Evolutionary conservation across 192 early-diverging fungal species (phyloP).

Genomic region (Glomus cerebriforme): DNA sequence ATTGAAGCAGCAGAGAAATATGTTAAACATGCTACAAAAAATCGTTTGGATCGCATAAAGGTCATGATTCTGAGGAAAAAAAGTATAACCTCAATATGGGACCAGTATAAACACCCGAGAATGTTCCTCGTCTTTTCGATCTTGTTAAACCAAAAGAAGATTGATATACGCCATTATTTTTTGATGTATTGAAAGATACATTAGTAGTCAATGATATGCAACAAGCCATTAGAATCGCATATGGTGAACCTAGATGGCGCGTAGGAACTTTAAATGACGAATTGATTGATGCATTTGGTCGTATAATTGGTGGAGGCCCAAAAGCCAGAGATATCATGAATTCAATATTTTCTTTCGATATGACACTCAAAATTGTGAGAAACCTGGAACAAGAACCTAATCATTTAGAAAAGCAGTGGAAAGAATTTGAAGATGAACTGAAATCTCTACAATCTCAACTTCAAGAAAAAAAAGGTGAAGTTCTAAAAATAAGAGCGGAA

Average conservation of each 20-base stretch:
- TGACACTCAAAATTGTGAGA: slow-evolving; percentile 55
- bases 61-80: slow-evolving; percentile 84
- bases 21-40: slow-evolving; percentile 85
- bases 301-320: slow-evolving; percentile 90
- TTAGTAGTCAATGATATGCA: slow-evolving; percentile 82
- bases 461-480: slow-evolving; percentile 55
- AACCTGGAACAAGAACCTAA: slow-evolving; percentile 63
- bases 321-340: too few relatives aligned
- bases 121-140: too few relatives aligned
- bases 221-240: slow-evolving; percentile 88
- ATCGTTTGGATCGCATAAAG: too few relatives aligned
- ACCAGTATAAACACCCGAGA: slow-evolving; percentile 70
- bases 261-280: slow-evolving; percentile 93
- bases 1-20: too few relatives aligned
- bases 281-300: slow-evolving; percentile 88
- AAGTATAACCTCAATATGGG: slow-evolving; percentile 66
- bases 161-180: too few relatives aligned
- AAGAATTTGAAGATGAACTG: slow-evolving; percentile 52
- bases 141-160: slow-evolving; percentile 82
- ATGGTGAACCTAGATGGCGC: slow-evolving; percentile 77
- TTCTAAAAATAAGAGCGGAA: too few relatives aligned
- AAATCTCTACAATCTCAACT: slow-evolving; percentile 53
- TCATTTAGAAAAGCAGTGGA: slow-evolving; percentile 55
- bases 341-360: too few relatives aligned
- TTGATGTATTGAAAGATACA: slow-evolving; percentile 80